phyloP scores from a whole-genome alignment of 208 protist genomes.

The Naegleria fowleri region DNA sequence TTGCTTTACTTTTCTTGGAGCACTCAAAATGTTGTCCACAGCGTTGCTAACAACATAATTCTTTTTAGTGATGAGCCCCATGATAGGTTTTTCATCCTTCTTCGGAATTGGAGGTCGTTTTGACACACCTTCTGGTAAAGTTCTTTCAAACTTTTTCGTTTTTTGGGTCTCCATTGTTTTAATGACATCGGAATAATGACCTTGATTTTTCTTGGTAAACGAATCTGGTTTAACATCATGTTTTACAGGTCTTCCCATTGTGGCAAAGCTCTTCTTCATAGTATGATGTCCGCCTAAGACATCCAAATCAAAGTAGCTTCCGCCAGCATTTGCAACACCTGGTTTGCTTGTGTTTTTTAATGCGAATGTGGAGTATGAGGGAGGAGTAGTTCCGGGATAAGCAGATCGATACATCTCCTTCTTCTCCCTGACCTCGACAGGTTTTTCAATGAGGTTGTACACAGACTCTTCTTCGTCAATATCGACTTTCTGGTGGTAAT shows the following conservation, averaged over 20 bases:
- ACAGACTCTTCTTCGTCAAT: slow-evolving; percentile 38
- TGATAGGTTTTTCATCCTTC: slow-evolving; percentile 71
- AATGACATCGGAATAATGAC: neutral
- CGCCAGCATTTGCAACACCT: slow-evolving; percentile 11
- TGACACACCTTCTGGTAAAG: neutral
- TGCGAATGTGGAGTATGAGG: slow-evolving; percentile 18
- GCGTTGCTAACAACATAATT: slow-evolving; percentile 84
- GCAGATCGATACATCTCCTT: slow-evolving; percentile 39
- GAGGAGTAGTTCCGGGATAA: slow-evolving; percentile 28
- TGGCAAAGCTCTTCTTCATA: slow-evolving; percentile 30
- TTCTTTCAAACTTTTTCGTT: slow-evolving; percentile 1
- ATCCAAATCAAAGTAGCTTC: slow-evolving; percentile 5
- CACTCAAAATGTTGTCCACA: slow-evolving; percentile 70
- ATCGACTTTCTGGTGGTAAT: neutral
- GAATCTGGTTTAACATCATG: slow-evolving; percentile 21
- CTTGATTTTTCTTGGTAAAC: slow-evolving; percentile 34
- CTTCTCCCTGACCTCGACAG: slow-evolving; percentile 3
- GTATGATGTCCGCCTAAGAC: neutral
- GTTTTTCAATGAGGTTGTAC: slow-evolving; percentile 45
- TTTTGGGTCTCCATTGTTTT: neutral
- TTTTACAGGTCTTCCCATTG: slow-evolving; percentile 33
- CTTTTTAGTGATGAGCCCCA: slow-evolving; percentile 81
- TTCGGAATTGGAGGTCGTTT: slow-evolving; percentile 40
- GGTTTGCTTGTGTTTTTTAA: slow-evolving; percentile 23
- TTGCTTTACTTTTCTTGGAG: slow-evolving; percentile 61